Evolutionary conservation across 768 basidiomycete genomes (phyloP).

Genomic region (Tricholoma bakamatsutake): DNA sequence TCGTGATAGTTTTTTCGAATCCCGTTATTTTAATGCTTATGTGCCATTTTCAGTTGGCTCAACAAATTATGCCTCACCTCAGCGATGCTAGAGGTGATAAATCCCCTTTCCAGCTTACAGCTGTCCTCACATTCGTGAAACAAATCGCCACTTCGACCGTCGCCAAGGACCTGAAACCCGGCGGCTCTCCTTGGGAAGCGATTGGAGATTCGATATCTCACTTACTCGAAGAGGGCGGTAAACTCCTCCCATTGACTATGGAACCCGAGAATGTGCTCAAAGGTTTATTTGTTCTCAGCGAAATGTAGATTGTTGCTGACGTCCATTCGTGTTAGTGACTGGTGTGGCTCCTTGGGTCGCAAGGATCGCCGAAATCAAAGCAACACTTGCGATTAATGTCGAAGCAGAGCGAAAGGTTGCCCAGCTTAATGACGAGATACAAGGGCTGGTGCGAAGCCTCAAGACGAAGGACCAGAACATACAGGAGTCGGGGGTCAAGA

Average conservation of each 20-base stretch:
- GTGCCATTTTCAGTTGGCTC: conserved; percentile 61
- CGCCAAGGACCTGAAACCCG: conserved; percentile 60
- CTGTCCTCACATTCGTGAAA: conserved; percentile 64
- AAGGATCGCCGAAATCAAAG: conserved; percentile 78
- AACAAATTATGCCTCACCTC: conserved; percentile 84
- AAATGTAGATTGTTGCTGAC: conserved; percentile 1
- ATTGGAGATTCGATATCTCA: conserved; percentile 64
- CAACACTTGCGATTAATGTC: conserved; percentile 76
- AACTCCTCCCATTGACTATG: conserved; percentile 61
- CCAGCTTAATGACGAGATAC: conserved; percentile 85
- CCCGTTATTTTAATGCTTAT: not conserved
- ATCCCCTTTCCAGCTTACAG: conserved; percentile 67
- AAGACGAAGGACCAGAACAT: conserved; percentile 86
- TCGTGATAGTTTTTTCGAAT: conserved; percentile 17
- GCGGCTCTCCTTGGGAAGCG: conserved; percentile 70
- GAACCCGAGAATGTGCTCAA: conserved; percentile 77
- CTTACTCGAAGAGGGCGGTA: conserved; percentile 65
- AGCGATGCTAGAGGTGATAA: conserved; percentile 75
- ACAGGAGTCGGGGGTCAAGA: conserved; percentile 87
- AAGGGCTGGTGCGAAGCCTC: conserved; percentile 77
- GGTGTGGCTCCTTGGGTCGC: conserved; percentile 82
- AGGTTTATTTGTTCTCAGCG: conserved; percentile 39
- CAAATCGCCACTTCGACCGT: conserved; percentile 69
- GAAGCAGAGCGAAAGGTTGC: conserved; percentile 88
- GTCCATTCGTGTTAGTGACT: conserved; percentile 39